Evolutionary conservation across 176 grass and related monocot genomes (phyloP).

Genomic region (Oryza glaberrima): DNA sequence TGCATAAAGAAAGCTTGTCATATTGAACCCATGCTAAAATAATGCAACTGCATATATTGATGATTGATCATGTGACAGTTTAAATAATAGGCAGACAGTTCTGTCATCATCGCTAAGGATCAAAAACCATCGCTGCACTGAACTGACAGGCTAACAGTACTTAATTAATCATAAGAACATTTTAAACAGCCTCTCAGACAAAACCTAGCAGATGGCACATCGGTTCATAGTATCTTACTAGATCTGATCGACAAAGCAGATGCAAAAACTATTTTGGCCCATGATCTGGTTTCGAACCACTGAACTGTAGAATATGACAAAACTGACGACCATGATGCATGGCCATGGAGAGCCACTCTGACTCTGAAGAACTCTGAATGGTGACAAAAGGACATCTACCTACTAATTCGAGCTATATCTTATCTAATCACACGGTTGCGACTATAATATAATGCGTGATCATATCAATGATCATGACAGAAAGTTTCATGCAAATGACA

Average conservation of each 20-base stretch:
- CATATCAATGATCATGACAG: constrained; percentile 6
- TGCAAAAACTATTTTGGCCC: neutral
- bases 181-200: constrained; percentile 4
- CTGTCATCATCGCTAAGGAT: constrained; percentile 28
- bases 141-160: constrained; percentile 50
- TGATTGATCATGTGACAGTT: constrained; percentile 13
- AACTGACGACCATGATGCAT: constrained; percentile 17
- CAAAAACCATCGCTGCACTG: constrained; percentile 36
- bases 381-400: constrained; percentile 20
- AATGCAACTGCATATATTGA: neutral
- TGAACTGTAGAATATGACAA: constrained; percentile 35
- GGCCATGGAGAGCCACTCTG: neutral
- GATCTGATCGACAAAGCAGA: constrained; percentile 31
- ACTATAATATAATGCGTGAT: constrained; percentile 26
- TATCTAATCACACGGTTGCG: neutral
- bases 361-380: constrained; percentile 23
- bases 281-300: constrained; percentile 23
- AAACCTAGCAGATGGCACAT: constrained; percentile 32
- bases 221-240: constrained; percentile 35
- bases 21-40: neutral
- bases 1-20: neutral
- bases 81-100: constrained; percentile 35
- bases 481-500: constrained; percentile 4
- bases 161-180: constrained; percentile 16
- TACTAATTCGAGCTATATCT: constrained; percentile 17